Conservation (phyloP, 2,329 filamentous ascomycete genomes). For the Aschersonia sp. region DNA sequence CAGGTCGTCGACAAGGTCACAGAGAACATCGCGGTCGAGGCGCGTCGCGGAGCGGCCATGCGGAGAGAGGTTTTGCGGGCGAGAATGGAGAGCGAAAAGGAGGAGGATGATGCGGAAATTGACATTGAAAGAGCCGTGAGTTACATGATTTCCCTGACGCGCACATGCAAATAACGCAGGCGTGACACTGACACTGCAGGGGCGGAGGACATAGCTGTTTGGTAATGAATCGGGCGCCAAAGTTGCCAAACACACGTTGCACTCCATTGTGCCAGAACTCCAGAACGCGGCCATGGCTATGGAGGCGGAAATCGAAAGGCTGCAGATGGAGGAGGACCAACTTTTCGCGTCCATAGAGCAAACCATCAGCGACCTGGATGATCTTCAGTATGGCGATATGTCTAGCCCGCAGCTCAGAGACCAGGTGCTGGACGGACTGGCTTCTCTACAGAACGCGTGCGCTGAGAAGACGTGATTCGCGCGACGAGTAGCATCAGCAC, state of each 20-base stretch:
- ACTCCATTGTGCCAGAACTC: constrained; percentile 54
- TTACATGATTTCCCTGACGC: neutral
- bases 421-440: constrained; percentile 55
- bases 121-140: constrained; percentile 46
- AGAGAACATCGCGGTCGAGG: constrained; percentile 50
- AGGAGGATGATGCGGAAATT: constrained; percentile 46
- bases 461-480: constrained; percentile 23
- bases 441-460: constrained; percentile 42
- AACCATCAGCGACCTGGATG: constrained; percentile 61
- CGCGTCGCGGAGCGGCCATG: constrained; percentile 42
- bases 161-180: neutral
- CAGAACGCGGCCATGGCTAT: constrained; percentile 51
- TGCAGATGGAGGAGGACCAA: constrained; percentile 49
- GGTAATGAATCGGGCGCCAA: constrained; percentile 30
- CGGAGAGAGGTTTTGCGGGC: constrained; percentile 41
- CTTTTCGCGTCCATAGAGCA: constrained; percentile 48
- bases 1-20: constrained; percentile 53
- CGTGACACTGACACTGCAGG: neutral
- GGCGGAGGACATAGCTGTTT: constrained; percentile 36
- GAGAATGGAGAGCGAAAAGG: constrained; percentile 31
- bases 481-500: too few species aligned
- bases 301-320: constrained; percentile 49
- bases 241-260: constrained; percentile 42
- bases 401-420: constrained; percentile 47
- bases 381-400: constrained; percentile 68